Evolutionary conservation across 768 basidiomycete species (phyloP), one percentile per base, ranked within the genome.

Genomic region (Pisolithus microcarpus): DNA sequence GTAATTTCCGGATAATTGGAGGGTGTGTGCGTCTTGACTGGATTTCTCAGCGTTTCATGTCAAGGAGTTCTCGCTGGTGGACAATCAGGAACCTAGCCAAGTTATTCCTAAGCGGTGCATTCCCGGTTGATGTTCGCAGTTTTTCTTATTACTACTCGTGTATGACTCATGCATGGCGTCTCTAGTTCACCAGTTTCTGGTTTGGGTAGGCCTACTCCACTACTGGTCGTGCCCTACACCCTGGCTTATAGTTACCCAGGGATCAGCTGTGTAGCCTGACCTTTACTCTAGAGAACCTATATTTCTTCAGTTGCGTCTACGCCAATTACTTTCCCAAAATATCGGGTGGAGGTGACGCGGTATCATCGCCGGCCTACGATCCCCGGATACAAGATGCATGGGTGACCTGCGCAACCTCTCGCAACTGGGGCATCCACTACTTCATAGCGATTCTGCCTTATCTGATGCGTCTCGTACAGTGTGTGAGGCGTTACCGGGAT

Each of bases 161-260:
- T 43, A 46, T n/a, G 24, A 9, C 30, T 24, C 38, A 13, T 38
- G 23, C 46, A 28, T 30, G 52, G 53, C 46, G 28, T 16, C 34
- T 40, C 1, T 51, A 87, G 83, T 92, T 92, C 63, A 69, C 83
- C 15, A 90, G 91, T 72, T 89, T 91, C 80, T 92, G 90, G 90
- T 74, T 91, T 64, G 90, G 87, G 87, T 87, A 65, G 49, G 77
- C 61, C 24, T 47, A 3, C 9, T 21, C 38, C 8, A 7, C 24
- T 45, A 2, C 7, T 53, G 3, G 24, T 21, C 11, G 34, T 38
- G 9, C 49, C 42, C 26, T 15, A 16, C 39, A 5, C 52, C 52
- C 53, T 52, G 52, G 11, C 19, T 26, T 9, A 51, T 13, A 24
- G 11, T 23, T 38, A 26, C 34, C 7, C 59, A 90, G 87, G 13